Percentiles rank a stretch among this genome's conserved stretches.
phyloP scores from a whole-genome alignment of 192 early-diverging fungal genomes.

The Entomortierella lignicola region DNA sequence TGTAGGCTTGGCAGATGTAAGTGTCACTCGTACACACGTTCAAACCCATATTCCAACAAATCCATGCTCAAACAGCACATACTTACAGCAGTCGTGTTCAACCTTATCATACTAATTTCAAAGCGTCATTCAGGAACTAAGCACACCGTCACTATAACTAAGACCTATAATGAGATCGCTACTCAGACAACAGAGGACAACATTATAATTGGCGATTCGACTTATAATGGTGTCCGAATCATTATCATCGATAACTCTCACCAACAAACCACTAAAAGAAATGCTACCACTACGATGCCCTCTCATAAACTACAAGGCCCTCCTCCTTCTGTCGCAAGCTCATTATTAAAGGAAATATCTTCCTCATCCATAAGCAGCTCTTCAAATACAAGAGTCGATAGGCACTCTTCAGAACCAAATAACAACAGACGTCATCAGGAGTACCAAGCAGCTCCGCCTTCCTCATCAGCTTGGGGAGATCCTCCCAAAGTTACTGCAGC shows the following conservation, averaged over 20 bases:
- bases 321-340: neutral
- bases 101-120: neutral
- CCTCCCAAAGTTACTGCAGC: no score
- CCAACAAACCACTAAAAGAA: neutral
- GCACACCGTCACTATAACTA: constrained; percentile 8
- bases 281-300: neutral
- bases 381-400: neutral
- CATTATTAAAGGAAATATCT: constrained; percentile 5
- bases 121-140: constrained; percentile 25
- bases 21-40: neutral
- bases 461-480: no score
- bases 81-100: neutral
- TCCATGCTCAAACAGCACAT: no score
- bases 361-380: no score
- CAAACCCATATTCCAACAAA: neutral
- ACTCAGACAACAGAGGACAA: constrained; percentile 50
- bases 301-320: neutral
- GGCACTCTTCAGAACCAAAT: neutral
- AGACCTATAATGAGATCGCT: constrained; percentile 37
- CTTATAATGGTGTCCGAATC: constrained; percentile 27
- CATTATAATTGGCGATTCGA: constrained; percentile 1
- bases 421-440: neutral
- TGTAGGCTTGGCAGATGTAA: constrained; percentile 26
- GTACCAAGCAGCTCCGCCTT: no score
- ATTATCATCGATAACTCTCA: neutral